A percentile compares a stretch with the other conserved stretches of the same genome.
Conservation (phyloP, 176 grass and related monocot species). For the Cenchrus purpureus region DNA sequence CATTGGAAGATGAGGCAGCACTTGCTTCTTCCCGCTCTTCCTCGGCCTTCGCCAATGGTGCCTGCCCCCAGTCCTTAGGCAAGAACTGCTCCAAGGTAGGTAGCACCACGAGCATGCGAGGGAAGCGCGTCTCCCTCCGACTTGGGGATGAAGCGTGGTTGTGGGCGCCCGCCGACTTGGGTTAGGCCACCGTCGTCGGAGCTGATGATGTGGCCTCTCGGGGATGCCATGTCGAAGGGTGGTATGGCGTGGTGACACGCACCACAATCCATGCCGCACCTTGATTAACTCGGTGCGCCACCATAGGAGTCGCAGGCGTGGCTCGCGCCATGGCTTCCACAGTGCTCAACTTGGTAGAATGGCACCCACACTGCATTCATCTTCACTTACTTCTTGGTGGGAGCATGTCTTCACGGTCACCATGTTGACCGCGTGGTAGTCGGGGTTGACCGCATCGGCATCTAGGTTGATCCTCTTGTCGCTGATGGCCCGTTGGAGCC, state of each 20-base stretch:
- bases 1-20: accelerated
- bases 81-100: background rate
- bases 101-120: accelerated
- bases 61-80: background rate
- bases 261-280: background rate
- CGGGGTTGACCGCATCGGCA: background rate
- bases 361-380: background rate
- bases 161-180: background rate
- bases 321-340: background rate
- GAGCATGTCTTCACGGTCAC: background rate
- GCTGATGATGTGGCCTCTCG: no score
- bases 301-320: accelerated
- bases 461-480: background rate
- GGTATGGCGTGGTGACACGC: no score
- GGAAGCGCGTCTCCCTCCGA: background rate
- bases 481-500: background rate
- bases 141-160: background rate
- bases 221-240: background rate
- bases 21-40: background rate
- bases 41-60: accelerated
- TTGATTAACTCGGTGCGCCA: accelerated
- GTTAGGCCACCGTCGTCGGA: background rate
- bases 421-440: background rate
- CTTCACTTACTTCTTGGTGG: background rate
- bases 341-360: background rate